Evolutionary conservation across 352 stramenopile genomes (phyloP).

Genomic region (Phytophthora europaea): DNA sequence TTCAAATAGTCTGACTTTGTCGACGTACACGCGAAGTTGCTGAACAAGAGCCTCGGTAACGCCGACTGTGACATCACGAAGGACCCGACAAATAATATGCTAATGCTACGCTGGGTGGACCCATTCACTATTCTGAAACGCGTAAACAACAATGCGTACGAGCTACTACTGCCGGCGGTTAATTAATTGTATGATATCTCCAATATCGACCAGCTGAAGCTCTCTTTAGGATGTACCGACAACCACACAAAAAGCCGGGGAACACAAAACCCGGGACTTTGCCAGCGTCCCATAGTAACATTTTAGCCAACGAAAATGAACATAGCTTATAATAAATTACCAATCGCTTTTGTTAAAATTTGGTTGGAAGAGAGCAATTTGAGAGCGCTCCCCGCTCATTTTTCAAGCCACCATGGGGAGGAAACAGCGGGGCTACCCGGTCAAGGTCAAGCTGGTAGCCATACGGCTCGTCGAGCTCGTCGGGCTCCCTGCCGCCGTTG

Average conservation of each 20-base stretch:
- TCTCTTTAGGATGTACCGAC: constrained; percentile 4
- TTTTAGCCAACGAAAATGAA: neutral
- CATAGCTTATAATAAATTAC: neutral
- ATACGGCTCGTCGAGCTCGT: neutral
- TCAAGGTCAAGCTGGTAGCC: constrained; percentile 5
- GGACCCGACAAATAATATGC: constrained; percentile 1
- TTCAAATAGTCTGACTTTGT: constrained; percentile 1
- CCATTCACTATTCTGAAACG: neutral
- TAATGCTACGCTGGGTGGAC: neutral
- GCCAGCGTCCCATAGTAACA: neutral
- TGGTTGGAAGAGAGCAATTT: constrained; percentile 1
- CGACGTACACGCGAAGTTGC: neutral
- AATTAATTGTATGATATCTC: neutral
- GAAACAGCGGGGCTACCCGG: neutral
- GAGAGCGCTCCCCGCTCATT: neutral
- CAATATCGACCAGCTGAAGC: constrained; percentile 9
- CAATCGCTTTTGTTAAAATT: constrained; percentile 5
- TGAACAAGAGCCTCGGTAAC: neutral
- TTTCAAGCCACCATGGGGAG: neutral
- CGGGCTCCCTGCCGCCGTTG: neutral
- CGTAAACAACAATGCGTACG: neutral
- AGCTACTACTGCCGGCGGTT: neutral
- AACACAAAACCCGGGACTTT: neutral
- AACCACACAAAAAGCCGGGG: constrained; percentile 10
- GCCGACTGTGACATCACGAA: neutral